Conservation (phyloP, 495 filamentous ascomycete genomes). For the Barbatosphaeria neglecta region DNA sequence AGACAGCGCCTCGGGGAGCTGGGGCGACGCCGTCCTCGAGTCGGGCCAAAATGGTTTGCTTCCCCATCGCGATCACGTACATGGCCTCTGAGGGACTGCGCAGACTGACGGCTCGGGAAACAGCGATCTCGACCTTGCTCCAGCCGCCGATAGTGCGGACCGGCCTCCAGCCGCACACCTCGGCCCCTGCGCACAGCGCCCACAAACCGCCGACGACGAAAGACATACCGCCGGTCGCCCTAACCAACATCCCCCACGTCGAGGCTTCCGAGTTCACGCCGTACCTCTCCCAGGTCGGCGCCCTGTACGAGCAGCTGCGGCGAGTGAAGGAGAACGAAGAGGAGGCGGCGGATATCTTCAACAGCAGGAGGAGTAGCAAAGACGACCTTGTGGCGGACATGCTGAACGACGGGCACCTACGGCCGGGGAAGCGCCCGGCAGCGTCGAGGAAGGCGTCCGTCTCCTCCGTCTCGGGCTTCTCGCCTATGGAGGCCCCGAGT, state of each 20-base stretch:
- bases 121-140: slow-evolving; percentile 86
- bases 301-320: slow-evolving; percentile 71
- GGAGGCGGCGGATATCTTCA: slow-evolving; percentile 32
- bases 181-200: slow-evolving; percentile 49
- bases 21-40: slow-evolving; percentile 56
- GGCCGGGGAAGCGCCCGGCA: slow-evolving; percentile 27
- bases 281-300: slow-evolving; percentile 73
- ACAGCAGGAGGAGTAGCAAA: slow-evolving; percentile 26
- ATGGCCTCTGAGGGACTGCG: neutral
- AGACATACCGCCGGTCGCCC: slow-evolving; percentile 88
- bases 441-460: slow-evolving; percentile 31
- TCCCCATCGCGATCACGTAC: no score
- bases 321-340: slow-evolving; percentile 61
- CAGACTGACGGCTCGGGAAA: neutral
- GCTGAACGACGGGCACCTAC: slow-evolving; percentile 33
- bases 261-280: slow-evolving; percentile 67
- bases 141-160: slow-evolving; percentile 86
- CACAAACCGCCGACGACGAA: slow-evolving; percentile 76
- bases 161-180: slow-evolving; percentile 64
- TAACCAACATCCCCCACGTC: slow-evolving; percentile 81
- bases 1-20: slow-evolving; percentile 46
- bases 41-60: slow-evolving; percentile 64
- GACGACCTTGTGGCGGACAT: slow-evolving; percentile 41
- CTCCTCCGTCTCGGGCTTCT: slow-evolving; percentile 33
- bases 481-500: slow-evolving; percentile 38